Evolutionary conservation across 768 basidiomycete species (phyloP).

Genomic region (Leccinellum luteum): DNA sequence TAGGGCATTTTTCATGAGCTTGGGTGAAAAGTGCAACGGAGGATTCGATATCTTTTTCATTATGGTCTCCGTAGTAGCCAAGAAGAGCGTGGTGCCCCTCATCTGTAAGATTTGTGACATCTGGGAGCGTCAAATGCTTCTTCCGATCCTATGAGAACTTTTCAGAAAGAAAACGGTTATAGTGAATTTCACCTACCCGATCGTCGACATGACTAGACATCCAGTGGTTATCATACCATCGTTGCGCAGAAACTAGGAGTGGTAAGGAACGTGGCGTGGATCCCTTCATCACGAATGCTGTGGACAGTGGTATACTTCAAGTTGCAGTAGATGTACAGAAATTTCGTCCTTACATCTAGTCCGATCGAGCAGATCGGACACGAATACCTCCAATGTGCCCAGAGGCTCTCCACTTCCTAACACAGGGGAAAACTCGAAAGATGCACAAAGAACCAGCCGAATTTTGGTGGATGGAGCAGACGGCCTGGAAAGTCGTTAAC

Average conservation of each 20-base stretch:
- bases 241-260: background rate
- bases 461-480: background rate
- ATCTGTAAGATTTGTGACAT: background rate
- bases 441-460: background rate
- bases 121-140: background rate
- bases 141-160: background rate
- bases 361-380: background rate
- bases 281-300: background rate
- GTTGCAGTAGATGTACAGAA: background rate
- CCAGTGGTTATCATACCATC: background rate
- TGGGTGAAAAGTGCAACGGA: conserved; percentile 3
- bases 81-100: conserved; percentile 3
- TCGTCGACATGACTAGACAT: background rate
- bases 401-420: conserved; percentile 1
- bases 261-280: too few relatives aligned
- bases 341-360: background rate
- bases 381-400: background rate
- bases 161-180: background rate
- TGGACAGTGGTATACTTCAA: background rate
- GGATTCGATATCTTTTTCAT: background rate
- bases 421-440: conserved; percentile 3
- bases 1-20: conserved; percentile 3
- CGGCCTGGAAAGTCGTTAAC: background rate
- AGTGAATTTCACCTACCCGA: background rate
- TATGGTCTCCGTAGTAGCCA: background rate